Percentiles rank a stretch among this genome's conserved stretches.
These are phyloP conservation scores for Colletotrichum sp. DNA, from an alignment of 2,329 filamentous ascomycete species.

Conservation along the genomic window DNA sequence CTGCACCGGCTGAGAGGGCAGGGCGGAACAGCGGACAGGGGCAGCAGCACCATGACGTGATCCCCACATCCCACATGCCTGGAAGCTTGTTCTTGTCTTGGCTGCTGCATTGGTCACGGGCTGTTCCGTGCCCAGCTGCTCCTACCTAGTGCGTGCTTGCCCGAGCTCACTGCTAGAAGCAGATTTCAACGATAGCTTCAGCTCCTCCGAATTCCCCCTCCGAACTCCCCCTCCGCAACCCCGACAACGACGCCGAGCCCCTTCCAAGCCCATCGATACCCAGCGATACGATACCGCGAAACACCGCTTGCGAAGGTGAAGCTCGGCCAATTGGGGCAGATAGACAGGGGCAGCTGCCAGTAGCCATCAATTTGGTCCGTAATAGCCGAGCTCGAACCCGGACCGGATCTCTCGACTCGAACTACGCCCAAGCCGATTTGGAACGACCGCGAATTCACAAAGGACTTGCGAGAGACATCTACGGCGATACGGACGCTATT, in stretches of 20 bases:
- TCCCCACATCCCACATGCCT: conserved; percentile 7
- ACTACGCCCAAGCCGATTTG: background rate
- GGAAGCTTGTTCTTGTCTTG: conserved; percentile 24
- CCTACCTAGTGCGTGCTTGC: background rate
- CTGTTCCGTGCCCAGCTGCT: conserved; percentile 6
- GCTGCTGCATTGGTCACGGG: background rate
- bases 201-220: background rate
- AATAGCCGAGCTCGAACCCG: background rate
- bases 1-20: background rate
- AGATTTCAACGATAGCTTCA: conserved; percentile 20
- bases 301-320: conserved; percentile 1
- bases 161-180: background rate
- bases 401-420: background rate
- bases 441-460: background rate
- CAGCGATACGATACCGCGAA: background rate
- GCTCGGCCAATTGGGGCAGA: background rate
- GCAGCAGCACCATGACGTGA: conserved; percentile 22
- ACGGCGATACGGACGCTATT: background rate
- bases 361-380: background rate
- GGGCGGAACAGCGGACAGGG: background rate
- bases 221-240: background rate
- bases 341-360: background rate
- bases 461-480: background rate
- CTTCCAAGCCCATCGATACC: background rate
- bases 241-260: background rate